Conservation (phyloP, 176 grass and related monocot genomes). For the Paspalum vaginatum region DNA sequence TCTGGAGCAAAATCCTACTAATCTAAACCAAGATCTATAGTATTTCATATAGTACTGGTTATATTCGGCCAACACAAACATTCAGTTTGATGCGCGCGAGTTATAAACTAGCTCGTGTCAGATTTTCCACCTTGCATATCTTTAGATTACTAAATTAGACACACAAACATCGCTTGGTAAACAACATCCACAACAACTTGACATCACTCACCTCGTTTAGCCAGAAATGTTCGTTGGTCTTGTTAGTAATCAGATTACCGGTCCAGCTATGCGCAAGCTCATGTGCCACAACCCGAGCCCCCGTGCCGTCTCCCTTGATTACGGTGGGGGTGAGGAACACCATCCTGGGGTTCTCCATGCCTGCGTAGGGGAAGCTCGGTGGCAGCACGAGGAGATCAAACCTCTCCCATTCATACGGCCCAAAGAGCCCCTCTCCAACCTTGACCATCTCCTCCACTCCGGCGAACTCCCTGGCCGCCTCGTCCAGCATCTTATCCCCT, state of each 20-base stretch:
- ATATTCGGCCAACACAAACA: not conserved
- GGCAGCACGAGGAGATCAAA: constrained; percentile 94
- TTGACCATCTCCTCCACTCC: constrained; percentile 91
- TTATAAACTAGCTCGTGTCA: too few species aligned
- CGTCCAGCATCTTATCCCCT: constrained; percentile 61
- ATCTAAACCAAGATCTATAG: not conserved
- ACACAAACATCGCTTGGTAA: too few species aligned
- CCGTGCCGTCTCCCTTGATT: constrained; percentile 76
- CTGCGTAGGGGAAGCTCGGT: constrained; percentile 86
- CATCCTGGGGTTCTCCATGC: constrained; percentile 98
- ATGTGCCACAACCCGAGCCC: constrained; percentile 86
- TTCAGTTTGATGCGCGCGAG: too few species aligned
- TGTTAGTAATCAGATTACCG: constrained; percentile 93
- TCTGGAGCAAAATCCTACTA: not conserved
- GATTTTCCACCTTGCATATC: too few species aligned
- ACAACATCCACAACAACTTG: not conserved
- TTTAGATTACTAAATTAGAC: too few species aligned
- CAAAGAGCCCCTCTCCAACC: constrained; percentile 81
- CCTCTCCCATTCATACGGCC: constrained; percentile 90
- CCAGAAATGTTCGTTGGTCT: constrained; percentile 97
- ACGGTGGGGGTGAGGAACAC: constrained; percentile 83
- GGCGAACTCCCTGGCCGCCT: constrained; percentile 83
- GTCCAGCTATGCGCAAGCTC: constrained; percentile 97
- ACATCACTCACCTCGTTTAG: constrained; percentile 79
- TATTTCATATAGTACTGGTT: constrained; percentile 2